Conservation (phyloP, 257 asterid genomes). For the Schizonepeta tenuifolia region DNA sequence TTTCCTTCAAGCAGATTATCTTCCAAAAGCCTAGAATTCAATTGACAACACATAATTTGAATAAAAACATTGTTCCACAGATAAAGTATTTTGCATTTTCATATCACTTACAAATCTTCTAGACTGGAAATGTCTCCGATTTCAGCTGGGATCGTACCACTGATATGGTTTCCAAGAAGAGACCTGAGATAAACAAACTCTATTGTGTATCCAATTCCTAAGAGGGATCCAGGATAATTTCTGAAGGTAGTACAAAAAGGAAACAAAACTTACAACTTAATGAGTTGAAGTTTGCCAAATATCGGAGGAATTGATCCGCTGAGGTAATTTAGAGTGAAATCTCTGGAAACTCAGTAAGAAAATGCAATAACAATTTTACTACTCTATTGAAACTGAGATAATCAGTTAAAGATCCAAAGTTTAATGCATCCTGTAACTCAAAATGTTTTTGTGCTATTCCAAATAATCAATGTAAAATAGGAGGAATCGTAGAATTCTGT, state of each 20-base stretch:
- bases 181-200: constrained; percentile 49
- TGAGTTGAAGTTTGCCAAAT: constrained; percentile 56
- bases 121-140: constrained; percentile 70
- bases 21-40: constrained; percentile 64
- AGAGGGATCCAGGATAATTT: background rate
- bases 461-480: no score
- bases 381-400: background rate
- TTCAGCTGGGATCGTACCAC: constrained; percentile 76
- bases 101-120: constrained; percentile 66
- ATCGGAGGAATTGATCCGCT: constrained; percentile 74
- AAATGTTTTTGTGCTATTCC: no score
- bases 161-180: constrained; percentile 73
- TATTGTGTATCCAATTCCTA: background rate
- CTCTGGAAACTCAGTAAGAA: constrained; percentile 47
- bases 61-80: constrained; percentile 13
- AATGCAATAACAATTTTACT: background rate
- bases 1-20: constrained; percentile 82
- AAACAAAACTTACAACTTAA: constrained; percentile 53
- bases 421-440: background rate
- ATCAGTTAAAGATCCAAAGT: background rate
- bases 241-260: background rate
- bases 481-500: no score
- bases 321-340: constrained; percentile 70
- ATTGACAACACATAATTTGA: constrained; percentile 31
- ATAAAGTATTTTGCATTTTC: constrained; percentile 9